Base-by-base conservation (phyloP, 768 basidiomycete genomes). In the Boletus eberwhitei region DNA sequence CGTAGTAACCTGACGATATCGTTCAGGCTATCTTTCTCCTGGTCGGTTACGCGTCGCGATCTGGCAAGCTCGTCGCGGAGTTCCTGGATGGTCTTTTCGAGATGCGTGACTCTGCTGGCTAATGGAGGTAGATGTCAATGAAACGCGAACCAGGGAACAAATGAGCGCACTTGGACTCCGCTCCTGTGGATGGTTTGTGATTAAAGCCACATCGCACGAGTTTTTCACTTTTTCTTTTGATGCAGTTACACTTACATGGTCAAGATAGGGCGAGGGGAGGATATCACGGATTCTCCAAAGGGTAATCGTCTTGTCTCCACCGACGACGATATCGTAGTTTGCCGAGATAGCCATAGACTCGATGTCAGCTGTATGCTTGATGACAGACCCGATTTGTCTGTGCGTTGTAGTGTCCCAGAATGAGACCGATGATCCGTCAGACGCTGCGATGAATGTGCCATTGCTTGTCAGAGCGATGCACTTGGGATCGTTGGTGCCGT, bases 341-440 rank as follows among this genome's bases (percentile, higher is more conserved):
- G 16, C 17, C 4, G 56, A 59, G 14, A 59, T 50, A 5, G 48
- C 43, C 24, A 59, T 50, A 9, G 19, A 46, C 9, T 6, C 19
- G n/a, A 53, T 5, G 1, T 7, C 0, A 13, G 5, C 17, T 1
- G 26, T 8, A 19, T 59, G 47, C 22, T 32, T n/a, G 8, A 59
- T 22, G 12, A 21, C 1, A 12, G 51, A 8, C 24, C 56, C 59
- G 1, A 59, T 47, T 42, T 32, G 24, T 9, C 53, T 44, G 29
- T 9, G 40, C 7, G 55, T 59, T 3, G 26, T 29, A 8, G 35
- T 39, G 9, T 59, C 57, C 59, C 56, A 59, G 31, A 59, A 54
- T 0, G 57, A 50, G 24, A 59, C 48, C 1, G 48, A 50, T 5
- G 46, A 34, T 1, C 31, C 21, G 7, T 14, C 34, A 2, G 38